These are phyloP conservation scores for Naganishia vaughanmartiniae DNA, from an alignment of 768 basidiomycete species.

Conservation along the genomic window DNA sequence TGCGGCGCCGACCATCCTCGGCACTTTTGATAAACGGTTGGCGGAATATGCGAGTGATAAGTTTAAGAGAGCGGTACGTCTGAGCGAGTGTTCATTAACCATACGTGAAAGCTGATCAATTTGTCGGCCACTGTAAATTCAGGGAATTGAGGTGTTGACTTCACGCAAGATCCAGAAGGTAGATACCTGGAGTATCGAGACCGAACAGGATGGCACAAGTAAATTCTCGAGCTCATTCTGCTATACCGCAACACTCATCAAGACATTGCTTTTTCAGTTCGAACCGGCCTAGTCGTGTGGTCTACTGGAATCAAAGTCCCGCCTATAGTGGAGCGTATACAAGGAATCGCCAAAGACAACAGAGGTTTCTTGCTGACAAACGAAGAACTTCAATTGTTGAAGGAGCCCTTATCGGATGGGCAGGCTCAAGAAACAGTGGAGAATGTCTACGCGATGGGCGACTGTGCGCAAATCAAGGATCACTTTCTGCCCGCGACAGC, in stretches of 20 bases:
- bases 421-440: conserved; percentile 54
- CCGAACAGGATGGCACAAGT: conserved; percentile 63
- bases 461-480: conserved; percentile 64
- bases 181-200: conserved; percentile 36
- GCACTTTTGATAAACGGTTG: conserved; percentile 64
- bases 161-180: conserved; percentile 36
- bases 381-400: conserved; percentile 63
- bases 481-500: conserved; percentile 72
- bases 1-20: conserved; percentile 73
- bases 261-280: conserved; percentile 56
- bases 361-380: conserved; percentile 57
- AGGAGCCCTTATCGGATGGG: conserved; percentile 54
- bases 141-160: conserved; percentile 34
- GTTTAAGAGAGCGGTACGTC: conserved; percentile 63
- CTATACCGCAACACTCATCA: not conserved
- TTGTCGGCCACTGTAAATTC: conserved; percentile 23
- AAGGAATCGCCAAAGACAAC: conserved; percentile 63
- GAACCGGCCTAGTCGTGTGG: conserved; percentile 81
- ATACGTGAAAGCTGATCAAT: not conserved
- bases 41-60: conserved; percentile 43
- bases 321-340: conserved; percentile 62
- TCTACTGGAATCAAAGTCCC: conserved; percentile 68
- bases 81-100: not conserved
- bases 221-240: conserved; percentile 25
- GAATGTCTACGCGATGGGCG: conserved; percentile 79